Conservation (phyloP, 1,284 basidiomycete species). For the Clitocybe nebularis region DNA sequence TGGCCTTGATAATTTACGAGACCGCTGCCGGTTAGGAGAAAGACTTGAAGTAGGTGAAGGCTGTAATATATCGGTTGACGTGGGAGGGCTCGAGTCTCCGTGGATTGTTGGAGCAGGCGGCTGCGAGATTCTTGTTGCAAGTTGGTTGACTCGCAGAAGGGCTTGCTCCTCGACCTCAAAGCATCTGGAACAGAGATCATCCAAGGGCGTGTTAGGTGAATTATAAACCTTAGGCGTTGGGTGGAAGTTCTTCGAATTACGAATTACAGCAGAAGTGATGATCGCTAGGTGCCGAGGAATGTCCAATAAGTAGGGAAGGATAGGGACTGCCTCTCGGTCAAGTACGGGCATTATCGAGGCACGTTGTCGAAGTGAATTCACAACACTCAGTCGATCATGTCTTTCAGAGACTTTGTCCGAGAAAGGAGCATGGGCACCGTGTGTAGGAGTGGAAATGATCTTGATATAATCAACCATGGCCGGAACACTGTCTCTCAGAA, state of each 20-base stretch:
- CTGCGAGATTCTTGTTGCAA: conserved; percentile 41
- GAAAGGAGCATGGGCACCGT: conserved; percentile 28
- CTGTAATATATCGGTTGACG: conserved; percentile 13
- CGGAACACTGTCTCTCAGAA: conserved; percentile 53
- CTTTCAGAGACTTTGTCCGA: conserved; percentile 33
- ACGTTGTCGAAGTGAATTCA: conserved; percentile 53
- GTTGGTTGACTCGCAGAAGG: conserved; percentile 53
- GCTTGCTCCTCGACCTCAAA: conserved; percentile 73
- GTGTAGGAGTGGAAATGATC: conserved; percentile 58
- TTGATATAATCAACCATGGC: conserved; percentile 75
- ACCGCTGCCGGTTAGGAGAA: conserved; percentile 17
- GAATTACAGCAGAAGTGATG: conserved; percentile 69
- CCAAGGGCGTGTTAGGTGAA: conserved; percentile 28
- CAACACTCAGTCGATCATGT: conserved; percentile 50
- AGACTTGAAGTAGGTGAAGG: conserved; percentile 18
- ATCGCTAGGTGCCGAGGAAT: conserved; percentile 69
- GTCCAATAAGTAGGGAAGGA: conserved; percentile 67
- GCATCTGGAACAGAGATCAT: conserved; percentile 56
- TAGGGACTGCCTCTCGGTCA: conserved; percentile 64
- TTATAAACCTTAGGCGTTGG: conserved; percentile 25
- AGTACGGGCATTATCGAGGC: conserved; percentile 49
- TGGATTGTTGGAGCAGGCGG: conserved; percentile 17
- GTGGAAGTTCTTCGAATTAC: conserved; percentile 43
- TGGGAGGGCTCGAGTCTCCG: conserved; percentile 11
- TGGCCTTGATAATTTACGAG: conserved; percentile 31